Conservation (phyloP, 768 basidiomycete species). For the Terana coerulea region DNA sequence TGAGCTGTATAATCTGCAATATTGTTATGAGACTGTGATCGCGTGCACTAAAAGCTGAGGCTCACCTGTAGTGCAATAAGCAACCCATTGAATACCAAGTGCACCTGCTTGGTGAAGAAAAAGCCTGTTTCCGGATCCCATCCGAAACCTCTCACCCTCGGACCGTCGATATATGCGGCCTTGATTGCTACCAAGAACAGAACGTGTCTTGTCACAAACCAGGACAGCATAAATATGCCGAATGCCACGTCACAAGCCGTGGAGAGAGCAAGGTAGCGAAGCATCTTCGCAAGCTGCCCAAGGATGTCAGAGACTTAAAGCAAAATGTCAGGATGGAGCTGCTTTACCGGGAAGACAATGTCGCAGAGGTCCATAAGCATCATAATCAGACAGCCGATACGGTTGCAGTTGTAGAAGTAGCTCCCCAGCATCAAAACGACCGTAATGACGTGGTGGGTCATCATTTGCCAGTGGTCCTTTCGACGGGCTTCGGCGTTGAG, state of each 20-base stretch:
- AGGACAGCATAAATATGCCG: constrained; percentile 78
- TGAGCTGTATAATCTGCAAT: constrained; percentile 61
- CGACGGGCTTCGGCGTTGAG: constrained; percentile 90
- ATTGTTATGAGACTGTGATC: constrained; percentile 4
- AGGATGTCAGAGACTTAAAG: background rate
- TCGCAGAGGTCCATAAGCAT: constrained; percentile 94
- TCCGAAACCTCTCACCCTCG: constrained; percentile 42
- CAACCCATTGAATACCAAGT: constrained; percentile 47
- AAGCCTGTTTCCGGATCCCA: constrained; percentile 60
- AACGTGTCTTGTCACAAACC: constrained; percentile 87
- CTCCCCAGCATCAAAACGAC: constrained; percentile 70
- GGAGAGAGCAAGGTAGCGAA: constrained; percentile 71
- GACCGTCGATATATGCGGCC: constrained; percentile 51
- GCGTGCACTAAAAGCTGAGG: background rate
- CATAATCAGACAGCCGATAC: constrained; percentile 87
- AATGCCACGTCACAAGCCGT: constrained; percentile 72
- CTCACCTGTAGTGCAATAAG: constrained; percentile 62
- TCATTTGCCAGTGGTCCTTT: constrained; percentile 95
- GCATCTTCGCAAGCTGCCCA: constrained; percentile 84
- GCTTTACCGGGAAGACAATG: constrained; percentile 84
- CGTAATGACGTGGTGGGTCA: constrained; percentile 92
- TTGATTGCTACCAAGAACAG: constrained; percentile 72
- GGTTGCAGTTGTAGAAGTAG: constrained; percentile 82
- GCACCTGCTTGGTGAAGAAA: constrained; percentile 47
- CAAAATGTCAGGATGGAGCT: constrained; percentile 29